These are phyloP conservation scores for Carex parvula DNA, from an alignment of 176 grass and related monocot genomes.

Conservation along the genomic window DNA sequence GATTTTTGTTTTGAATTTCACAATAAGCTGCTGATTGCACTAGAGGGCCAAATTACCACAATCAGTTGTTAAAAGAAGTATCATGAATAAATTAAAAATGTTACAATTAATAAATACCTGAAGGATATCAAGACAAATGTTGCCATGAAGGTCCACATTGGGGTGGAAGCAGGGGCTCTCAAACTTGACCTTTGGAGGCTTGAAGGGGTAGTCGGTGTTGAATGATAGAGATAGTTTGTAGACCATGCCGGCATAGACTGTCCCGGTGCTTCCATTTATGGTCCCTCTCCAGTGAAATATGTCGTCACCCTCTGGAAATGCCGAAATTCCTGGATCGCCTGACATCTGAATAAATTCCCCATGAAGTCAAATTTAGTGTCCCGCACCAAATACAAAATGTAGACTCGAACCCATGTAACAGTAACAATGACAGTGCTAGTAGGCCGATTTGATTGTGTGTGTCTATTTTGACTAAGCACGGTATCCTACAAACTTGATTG, in stretches of 20 bases:
- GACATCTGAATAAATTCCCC: conserved; percentile 40
- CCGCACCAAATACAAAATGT: background rate
- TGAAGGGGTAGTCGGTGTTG: conserved; percentile 81
- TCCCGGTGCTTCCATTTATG: conserved; percentile 65
- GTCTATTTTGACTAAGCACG: background rate
- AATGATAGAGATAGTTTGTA: conserved; percentile 84
- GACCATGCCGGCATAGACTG: conserved; percentile 65
- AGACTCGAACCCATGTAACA: background rate
- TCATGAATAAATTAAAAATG: background rate
- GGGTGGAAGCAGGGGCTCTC: conserved; percentile 87
- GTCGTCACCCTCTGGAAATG: conserved; percentile 89
- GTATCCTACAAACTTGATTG: background rate
- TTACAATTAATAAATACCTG: conserved; percentile 31
- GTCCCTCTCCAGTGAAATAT: conserved; percentile 90
- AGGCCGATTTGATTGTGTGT: background rate
- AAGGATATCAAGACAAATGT: conserved; percentile 97
- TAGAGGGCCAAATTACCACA: background rate
- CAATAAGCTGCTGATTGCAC: background rate
- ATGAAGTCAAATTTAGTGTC: background rate
- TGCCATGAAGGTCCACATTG: conserved; percentile 88
- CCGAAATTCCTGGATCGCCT: conserved; percentile 80
- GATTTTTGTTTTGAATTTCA: background rate
- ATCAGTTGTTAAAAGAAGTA: background rate
- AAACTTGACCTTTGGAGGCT: conserved; percentile 92
- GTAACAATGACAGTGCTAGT: no score